A percentile compares a stretch with the other conserved stretches of the same genome.
Conservation (phyloP, 495 filamentous ascomycete species). For the Neurospora sp. region DNA sequence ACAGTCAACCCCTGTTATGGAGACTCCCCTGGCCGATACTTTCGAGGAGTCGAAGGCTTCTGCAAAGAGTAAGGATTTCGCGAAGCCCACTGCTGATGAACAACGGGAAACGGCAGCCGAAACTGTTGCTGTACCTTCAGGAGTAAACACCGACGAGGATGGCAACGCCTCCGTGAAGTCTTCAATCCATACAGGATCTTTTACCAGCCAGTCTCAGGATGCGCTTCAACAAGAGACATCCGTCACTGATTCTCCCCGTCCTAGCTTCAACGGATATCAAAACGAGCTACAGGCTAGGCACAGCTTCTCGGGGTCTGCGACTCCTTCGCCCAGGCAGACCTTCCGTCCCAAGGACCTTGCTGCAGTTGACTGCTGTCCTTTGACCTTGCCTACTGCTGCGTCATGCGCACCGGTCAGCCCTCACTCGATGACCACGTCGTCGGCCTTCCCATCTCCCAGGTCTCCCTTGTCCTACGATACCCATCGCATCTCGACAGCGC, state of each 20-base stretch:
- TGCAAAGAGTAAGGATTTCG: constrained; percentile 8
- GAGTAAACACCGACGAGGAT: neutral
- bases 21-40: constrained; percentile 9
- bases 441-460: constrained; percentile 45
- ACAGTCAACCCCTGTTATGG: constrained; percentile 18
- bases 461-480: constrained; percentile 57
- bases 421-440: constrained; percentile 42
- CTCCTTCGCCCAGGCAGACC: constrained; percentile 45
- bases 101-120: neutral
- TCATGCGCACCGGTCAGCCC: constrained; percentile 43
- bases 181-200: neutral
- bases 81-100: neutral
- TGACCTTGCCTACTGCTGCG: constrained; percentile 26
- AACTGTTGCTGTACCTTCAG: neutral
- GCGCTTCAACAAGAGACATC: neutral
- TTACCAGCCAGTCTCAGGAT: neutral
- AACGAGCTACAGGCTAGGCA: neutral
- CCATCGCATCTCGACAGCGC: constrained; percentile 59
- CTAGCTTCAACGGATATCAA: neutral
- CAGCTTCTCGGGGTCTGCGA: constrained; percentile 39
- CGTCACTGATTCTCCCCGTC: constrained; percentile 14
- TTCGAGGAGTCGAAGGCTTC: constrained; percentile 8
- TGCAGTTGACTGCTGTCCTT: constrained; percentile 39
- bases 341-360: constrained; percentile 46
- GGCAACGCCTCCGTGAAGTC: neutral